Conservation (phyloP, 495 filamentous ascomycete genomes). For the Penicillium cinerascens region DNA sequence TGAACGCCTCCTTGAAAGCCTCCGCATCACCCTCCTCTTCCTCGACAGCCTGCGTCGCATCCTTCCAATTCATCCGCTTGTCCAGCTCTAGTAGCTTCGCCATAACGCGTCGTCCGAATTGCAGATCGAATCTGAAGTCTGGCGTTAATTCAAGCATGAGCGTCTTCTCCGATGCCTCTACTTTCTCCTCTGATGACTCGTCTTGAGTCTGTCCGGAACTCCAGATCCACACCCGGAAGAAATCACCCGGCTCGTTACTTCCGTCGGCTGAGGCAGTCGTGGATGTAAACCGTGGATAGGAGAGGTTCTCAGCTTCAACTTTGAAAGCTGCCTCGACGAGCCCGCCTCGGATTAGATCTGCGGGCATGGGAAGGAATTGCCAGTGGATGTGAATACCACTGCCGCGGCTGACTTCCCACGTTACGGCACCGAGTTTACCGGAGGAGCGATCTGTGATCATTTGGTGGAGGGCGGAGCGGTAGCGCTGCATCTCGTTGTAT, state of each 20-base stretch:
- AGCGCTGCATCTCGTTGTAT: conserved; percentile 74
- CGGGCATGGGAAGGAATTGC: conserved; percentile 84
- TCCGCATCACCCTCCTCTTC: conserved; percentile 80
- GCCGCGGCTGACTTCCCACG: conserved; percentile 81
- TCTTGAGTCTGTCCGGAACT: conserved; percentile 25
- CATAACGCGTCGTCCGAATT: conserved; percentile 74
- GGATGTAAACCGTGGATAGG: conserved; percentile 54
- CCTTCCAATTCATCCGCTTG: conserved; percentile 70
- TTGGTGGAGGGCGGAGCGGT: conserved; percentile 64
- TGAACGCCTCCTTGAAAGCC: conserved; percentile 80
- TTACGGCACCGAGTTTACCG: conserved; percentile 69
- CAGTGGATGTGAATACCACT: conserved; percentile 84
- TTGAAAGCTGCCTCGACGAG: conserved; percentile 81
- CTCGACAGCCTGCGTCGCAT: conserved; percentile 69
- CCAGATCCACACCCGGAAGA: conserved; percentile 84
- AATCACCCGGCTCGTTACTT: conserved; percentile 60
- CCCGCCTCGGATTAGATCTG: conserved; percentile 57
- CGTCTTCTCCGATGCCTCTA: conserved; percentile 37
- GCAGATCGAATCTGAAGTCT: conserved; percentile 56
- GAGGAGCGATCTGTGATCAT: conserved; percentile 56
- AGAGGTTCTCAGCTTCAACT: conserved; percentile 74
- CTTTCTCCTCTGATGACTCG: neutral
- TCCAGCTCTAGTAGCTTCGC: conserved; percentile 82
- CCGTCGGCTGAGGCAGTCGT: conserved; percentile 11
- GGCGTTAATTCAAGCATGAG: conserved; percentile 51